Evolutionary conservation across 495 filamentous ascomycete species (phyloP).

Genomic region (Xylaria nigripes): DNA sequence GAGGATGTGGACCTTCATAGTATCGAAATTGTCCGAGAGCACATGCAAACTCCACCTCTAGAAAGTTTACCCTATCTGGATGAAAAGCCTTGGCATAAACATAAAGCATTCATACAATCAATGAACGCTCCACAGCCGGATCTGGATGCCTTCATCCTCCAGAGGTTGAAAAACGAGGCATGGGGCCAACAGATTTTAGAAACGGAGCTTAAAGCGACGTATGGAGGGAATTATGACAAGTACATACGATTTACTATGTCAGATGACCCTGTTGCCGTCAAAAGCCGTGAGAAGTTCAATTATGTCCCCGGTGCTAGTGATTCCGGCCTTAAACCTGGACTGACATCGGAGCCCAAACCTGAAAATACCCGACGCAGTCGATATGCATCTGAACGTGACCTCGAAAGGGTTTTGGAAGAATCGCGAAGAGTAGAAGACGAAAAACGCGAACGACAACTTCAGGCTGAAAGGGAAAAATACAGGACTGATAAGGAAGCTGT

Average conservation of each 20-base stretch:
- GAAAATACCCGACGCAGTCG: constrained; percentile 55
- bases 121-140: constrained; percentile 18
- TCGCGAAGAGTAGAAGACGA: constrained; percentile 71
- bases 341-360: constrained; percentile 44
- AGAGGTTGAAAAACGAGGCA: constrained; percentile 20
- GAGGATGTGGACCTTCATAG: constrained; percentile 49
- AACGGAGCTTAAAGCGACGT: constrained; percentile 22
- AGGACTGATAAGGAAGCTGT: constrained; percentile 77
- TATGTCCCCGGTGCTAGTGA: constrained; percentile 15
- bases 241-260: constrained; percentile 45
- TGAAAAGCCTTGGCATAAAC: constrained; percentile 36
- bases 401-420: constrained; percentile 66
- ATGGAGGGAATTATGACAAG: constrained; percentile 36
- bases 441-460: constrained; percentile 59
- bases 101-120: constrained; percentile 27
- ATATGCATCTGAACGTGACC: constrained; percentile 59
- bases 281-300: constrained; percentile 37
- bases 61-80: constrained; percentile 38
- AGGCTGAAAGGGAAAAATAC: constrained; percentile 60
- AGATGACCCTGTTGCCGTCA: constrained; percentile 39
- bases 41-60: constrained; percentile 42
- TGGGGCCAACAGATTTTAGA: constrained; percentile 20
- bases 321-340: constrained; percentile 29
- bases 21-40: constrained; percentile 36
- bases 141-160: constrained; percentile 29